Evolutionary conservation across 345 rosid genomes (phyloP), one percentile per base, ranked within the genome.

Genomic region (Carallia brachiata): DNA sequence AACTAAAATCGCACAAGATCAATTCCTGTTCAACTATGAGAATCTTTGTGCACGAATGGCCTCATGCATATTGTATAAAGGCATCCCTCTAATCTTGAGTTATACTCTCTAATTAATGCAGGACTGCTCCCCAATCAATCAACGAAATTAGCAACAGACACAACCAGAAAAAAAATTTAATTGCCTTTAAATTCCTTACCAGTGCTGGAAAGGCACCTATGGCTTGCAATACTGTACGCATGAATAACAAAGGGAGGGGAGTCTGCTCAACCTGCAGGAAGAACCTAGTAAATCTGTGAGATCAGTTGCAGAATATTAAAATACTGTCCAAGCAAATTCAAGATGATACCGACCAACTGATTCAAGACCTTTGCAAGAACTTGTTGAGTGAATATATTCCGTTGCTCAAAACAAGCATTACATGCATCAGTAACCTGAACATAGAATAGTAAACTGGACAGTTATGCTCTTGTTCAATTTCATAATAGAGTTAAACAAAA

Each of bases 161-260:
- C 31, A 60, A 19, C 27, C 36, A 37, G 28, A 54, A 60, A 47
- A 15, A 31, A 44, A 44, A 10, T 12, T 44, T 15, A 44, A 17
- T 66, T 69, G 56, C 36, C 6, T 34, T 18, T 15, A 23, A 64
- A 63, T 66, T 74, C 65, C 78, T 84, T 81, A 93, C 98, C 97
- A 93, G 78, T 40, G 89, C 97, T 59, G 99, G 99, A 82, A 87
- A 95, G 75, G 96, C 95, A 80, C 97, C 96, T 53, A 95, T 84
- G 70, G 99, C 90, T 83, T 95, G 97, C 79, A 95, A 83, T 54
- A 92, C 99, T 1, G 99, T 95, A 36, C 99, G 96, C 99, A 95
- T 95, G 87, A 95, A 95, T 78, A 95, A 83, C 75, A 95, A 83
- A 65, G 99, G 99, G 76, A 95, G 89, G 63, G 99, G 99, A 82